Evolutionary conservation across 371 early-diverging fungal species (phyloP).

Genomic region (Nematocida ironsii): DNA sequence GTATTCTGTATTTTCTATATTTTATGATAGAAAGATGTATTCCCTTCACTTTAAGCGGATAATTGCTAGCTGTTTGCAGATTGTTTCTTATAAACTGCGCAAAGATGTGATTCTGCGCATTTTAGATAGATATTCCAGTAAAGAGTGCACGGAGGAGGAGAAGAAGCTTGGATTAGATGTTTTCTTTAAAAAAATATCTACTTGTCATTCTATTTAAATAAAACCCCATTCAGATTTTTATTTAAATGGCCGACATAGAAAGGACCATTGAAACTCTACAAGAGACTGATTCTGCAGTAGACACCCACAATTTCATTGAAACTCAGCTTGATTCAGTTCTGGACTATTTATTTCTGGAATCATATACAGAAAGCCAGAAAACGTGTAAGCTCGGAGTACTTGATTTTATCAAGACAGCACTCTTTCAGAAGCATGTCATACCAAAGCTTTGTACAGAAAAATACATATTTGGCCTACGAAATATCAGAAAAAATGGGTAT

Average conservation of each 20-base stretch:
- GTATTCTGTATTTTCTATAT: background rate
- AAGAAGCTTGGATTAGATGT: constrained; percentile 26
- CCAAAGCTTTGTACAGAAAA: constrained; percentile 47
- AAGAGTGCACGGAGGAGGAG: constrained; percentile 16
- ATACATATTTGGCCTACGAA: constrained; percentile 41
- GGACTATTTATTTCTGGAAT: constrained; percentile 18
- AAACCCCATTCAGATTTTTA: constrained; percentile 26
- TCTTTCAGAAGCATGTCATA: constrained; percentile 13
- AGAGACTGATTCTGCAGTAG: constrained; percentile 32
- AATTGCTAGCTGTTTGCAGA: background rate
- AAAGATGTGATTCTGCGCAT: constrained; percentile 3
- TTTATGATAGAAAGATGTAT: constrained; percentile 35
- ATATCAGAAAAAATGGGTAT: constrained; percentile 5
- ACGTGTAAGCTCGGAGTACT: constrained; percentile 16
- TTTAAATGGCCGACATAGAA: constrained; percentile 47
- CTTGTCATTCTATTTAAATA: background rate
- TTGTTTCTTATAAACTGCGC: background rate
- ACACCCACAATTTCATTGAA: constrained; percentile 5
- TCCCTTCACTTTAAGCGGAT: constrained; percentile 18
- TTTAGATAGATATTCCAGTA: background rate
- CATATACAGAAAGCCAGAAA: constrained; percentile 33
- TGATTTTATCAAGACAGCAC: constrained; percentile 25
- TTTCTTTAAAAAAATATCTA: background rate
- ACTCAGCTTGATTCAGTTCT: constrained; percentile 15
- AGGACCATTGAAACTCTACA: constrained; percentile 28